Conservation (phyloP, 2,329 filamentous ascomycete species). For the Passalora sequoiae region DNA sequence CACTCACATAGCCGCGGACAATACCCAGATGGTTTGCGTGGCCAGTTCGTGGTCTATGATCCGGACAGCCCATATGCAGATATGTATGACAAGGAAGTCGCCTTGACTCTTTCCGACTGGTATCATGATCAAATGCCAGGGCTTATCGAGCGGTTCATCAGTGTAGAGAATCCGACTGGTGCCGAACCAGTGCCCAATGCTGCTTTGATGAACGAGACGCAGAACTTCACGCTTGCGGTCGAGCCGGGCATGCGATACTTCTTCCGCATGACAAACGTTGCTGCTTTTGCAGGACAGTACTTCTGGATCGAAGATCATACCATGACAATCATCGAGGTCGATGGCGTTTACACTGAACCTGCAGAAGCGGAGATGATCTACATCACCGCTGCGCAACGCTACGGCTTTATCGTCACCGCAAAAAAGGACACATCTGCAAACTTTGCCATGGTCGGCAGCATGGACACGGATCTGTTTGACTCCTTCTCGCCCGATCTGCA, state of each 20-base stretch:
- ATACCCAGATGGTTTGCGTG: constrained; percentile 64
- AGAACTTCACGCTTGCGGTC: constrained; percentile 42
- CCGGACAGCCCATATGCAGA: constrained; percentile 49
- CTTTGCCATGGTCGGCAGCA: constrained; percentile 56
- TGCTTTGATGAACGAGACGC: constrained; percentile 60
- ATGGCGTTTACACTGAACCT: constrained; percentile 62
- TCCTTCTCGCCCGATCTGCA: constrained; percentile 61
- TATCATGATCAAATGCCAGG: constrained; percentile 57
- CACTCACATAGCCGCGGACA: constrained; percentile 62
- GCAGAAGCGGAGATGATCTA: constrained; percentile 56
- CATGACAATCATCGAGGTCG: constrained; percentile 63
- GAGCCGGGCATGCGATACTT: constrained; percentile 56
- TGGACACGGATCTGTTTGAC: constrained; percentile 58
- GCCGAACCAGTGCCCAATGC: constrained; percentile 63
- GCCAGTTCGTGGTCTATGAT: constrained; percentile 62
- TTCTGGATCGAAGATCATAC: constrained; percentile 64
- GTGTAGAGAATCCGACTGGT: constrained; percentile 50
- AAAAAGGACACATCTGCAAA: constrained; percentile 50
- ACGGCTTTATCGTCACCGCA: constrained; percentile 60
- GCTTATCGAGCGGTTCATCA: constrained; percentile 54
- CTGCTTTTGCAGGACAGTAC: constrained; percentile 67
- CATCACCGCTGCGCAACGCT: constrained; percentile 65
- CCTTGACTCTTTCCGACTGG: constrained; percentile 67
- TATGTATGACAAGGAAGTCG: constrained; percentile 55
- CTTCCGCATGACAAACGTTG: constrained; percentile 64